Conservation (phyloP, 2,329 filamentous ascomycete species). For the Sclerotinia sclerotiorum region DNA sequence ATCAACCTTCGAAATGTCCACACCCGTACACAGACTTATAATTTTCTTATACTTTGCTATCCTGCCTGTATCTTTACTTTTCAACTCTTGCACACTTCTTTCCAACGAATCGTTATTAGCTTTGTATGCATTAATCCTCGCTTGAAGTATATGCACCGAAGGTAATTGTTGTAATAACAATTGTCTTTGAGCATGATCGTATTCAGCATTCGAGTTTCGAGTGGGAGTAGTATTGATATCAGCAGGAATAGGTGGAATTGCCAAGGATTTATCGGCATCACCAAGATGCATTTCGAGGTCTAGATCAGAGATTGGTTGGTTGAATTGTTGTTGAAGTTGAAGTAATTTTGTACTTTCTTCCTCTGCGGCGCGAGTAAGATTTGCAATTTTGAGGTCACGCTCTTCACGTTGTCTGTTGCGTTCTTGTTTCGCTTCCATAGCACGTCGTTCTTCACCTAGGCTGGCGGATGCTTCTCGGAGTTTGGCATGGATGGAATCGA, state of each 20-base stretch:
- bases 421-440: constrained; percentile 68
- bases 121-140: constrained; percentile 68
- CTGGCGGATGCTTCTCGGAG: constrained; percentile 79
- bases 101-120: constrained; percentile 66
- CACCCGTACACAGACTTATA: constrained; percentile 81
- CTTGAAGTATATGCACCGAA: constrained; percentile 59
- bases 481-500: constrained; percentile 78
- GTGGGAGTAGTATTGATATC: constrained; percentile 36
- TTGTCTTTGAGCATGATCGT: constrained; percentile 45
- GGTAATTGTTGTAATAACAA: constrained; percentile 50
- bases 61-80: constrained; percentile 77
- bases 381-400: constrained; percentile 70
- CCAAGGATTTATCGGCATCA: constrained; percentile 41
- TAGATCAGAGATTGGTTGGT: constrained; percentile 53
- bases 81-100: constrained; percentile 67
- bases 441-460: constrained; percentile 73
- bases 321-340: constrained; percentile 49
- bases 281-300: constrained; percentile 51
- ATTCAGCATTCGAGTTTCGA: constrained; percentile 45
- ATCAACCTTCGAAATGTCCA: constrained; percentile 74
- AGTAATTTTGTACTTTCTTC: constrained; percentile 61
- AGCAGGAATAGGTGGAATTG: constrained; percentile 31
- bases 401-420: constrained; percentile 63
- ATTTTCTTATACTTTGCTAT: constrained; percentile 87
- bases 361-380: constrained; percentile 72